Evolutionary conservation across 257 asterid genomes (phyloP).

Genomic region (Capsicum chinense): DNA sequence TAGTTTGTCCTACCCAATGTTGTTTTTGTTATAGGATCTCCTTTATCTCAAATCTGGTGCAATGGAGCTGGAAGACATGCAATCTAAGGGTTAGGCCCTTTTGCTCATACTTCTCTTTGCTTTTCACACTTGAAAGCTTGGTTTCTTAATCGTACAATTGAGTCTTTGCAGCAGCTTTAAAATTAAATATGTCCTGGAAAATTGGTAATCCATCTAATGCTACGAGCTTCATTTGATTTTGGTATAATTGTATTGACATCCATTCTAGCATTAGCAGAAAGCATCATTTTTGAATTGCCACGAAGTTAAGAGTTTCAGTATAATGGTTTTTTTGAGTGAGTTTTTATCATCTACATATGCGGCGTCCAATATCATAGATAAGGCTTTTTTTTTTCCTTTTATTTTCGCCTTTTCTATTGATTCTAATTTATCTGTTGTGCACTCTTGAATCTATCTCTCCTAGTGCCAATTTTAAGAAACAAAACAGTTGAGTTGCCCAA

Average conservation of each 20-base stretch:
- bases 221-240: too few relatives aligned
- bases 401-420: neutral
- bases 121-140: neutral
- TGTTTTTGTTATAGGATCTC: slow-evolving; percentile 14
- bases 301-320: neutral
- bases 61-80: neutral
- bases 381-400: neutral
- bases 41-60: slow-evolving; percentile 3
- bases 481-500: neutral
- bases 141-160: neutral
- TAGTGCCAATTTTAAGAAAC: neutral
- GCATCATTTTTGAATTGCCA: neutral
- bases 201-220: too few relatives aligned
- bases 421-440: neutral
- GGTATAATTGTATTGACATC: neutral
- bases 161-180: neutral
- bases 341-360: neutral
- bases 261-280: neutral
- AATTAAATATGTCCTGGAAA: neutral
- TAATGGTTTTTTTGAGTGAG: neutral
- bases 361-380: neutral
- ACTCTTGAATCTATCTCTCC: neutral
- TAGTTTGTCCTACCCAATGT: neutral
- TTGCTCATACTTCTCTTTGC: neutral
- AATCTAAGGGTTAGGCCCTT: neutral